Conservation (phyloP, 169 alveolate genomes). For the Plasmodium cynomolgi region DNA sequence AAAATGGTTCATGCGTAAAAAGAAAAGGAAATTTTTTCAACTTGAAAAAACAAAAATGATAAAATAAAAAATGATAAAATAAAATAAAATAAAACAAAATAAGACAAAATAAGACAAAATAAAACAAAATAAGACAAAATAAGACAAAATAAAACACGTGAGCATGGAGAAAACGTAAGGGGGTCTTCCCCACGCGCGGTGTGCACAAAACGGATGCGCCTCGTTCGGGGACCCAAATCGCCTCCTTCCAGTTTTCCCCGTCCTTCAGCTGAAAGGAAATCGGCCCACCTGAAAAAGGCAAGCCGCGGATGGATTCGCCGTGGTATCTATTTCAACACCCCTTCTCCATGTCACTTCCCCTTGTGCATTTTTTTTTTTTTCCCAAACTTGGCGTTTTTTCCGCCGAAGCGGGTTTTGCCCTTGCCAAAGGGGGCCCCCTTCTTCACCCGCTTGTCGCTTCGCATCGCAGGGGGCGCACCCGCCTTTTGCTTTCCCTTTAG, state of each 20-base stretch:
- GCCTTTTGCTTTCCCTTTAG: background rate
- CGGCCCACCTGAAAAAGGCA: background rate
- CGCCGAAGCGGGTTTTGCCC: background rate
- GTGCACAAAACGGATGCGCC: background rate
- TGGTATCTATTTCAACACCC: background rate
- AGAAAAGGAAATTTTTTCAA: background rate
- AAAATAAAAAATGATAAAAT: too few species aligned
- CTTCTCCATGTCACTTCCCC: background rate
- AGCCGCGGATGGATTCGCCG: background rate
- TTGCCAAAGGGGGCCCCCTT: background rate
- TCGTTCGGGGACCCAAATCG: background rate
- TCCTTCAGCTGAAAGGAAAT: background rate
- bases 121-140: too few species aligned
- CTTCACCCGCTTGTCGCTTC: conserved; percentile 11
- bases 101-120: background rate
- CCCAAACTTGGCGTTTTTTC: background rate
- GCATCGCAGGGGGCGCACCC: background rate
- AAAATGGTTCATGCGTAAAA: background rate
- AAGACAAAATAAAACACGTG: background rate
- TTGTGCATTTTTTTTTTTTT: background rate
- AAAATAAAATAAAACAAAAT: too few species aligned
- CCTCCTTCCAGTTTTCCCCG: background rate
- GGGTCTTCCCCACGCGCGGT: background rate
- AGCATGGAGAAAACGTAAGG: background rate
- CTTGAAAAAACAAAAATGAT: background rate